A percentile compares a stretch with the other conserved stretches of the same genome.
phyloP scores from a whole-genome alignment of 257 asterid genomes.

The Leptodermis oblonga region DNA sequence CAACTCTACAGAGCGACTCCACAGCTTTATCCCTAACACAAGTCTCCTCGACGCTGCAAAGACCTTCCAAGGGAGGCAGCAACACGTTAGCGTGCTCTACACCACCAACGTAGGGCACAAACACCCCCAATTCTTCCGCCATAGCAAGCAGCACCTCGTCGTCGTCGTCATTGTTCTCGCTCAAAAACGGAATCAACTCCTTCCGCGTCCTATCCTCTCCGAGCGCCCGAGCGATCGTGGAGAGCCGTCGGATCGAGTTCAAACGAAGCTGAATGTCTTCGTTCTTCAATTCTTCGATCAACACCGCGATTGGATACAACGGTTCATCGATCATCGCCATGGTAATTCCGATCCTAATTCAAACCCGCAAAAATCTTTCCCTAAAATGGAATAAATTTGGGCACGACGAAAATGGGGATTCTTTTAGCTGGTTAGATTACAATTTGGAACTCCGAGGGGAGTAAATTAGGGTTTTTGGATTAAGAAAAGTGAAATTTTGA shows the following conservation, averaged over 20 bases:
- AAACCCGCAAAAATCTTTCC: not conserved
- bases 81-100: slow-evolving; percentile 45
- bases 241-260: slow-evolving; percentile 65
- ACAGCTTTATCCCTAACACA: slow-evolving; percentile 32
- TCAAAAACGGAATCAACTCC: slow-evolving; percentile 66
- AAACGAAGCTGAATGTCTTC: slow-evolving; percentile 65
- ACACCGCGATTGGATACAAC: slow-evolving; percentile 65
- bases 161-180: slow-evolving; percentile 67
- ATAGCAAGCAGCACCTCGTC: slow-evolving; percentile 55
- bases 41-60: slow-evolving; percentile 45
- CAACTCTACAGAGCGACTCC: slow-evolving; percentile 31
- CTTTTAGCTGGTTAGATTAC: not conserved
- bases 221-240: slow-evolving; percentile 81
- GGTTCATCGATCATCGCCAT: slow-evolving; percentile 80
- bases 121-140: slow-evolving; percentile 46
- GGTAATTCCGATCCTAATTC: slow-evolving; percentile 5
- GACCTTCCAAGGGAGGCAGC: slow-evolving; percentile 49
- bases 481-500: not conserved
- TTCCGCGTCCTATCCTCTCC: slow-evolving; percentile 83
- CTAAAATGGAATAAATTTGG: not conserved
- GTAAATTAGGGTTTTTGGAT: slow-evolving; percentile 6
- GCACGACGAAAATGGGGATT: not conserved
- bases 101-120: slow-evolving; percentile 47
- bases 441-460: not conserved
- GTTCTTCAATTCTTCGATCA: slow-evolving; percentile 78